phyloP scores from a whole-genome alignment of 192 early-diverging fungal genomes.

The Entomortierella chlamydospora region DNA sequence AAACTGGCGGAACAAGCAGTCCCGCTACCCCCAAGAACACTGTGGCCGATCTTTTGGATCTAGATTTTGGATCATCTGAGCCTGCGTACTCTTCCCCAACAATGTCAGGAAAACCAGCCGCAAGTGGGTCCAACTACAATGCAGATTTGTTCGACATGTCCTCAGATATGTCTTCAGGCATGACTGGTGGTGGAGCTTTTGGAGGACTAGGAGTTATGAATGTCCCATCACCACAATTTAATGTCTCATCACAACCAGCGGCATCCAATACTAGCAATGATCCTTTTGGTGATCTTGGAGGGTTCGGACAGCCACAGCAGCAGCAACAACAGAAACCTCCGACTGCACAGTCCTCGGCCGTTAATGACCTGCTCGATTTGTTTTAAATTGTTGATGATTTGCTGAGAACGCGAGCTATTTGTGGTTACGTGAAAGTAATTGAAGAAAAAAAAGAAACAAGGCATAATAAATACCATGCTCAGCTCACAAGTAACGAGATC shows the following conservation, averaged over 20 bases:
- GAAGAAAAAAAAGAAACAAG: neutral
- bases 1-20: conserved; percentile 25
- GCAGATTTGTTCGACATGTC: conserved; percentile 56
- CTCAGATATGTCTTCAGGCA: conserved; percentile 32
- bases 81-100: conserved; percentile 22
- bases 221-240: neutral
- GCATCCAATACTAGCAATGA: conserved; percentile 1
- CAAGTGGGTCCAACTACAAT: conserved; percentile 28
- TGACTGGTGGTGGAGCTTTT: conserved; percentile 15
- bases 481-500: neutral
- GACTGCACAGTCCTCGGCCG: conserved; percentile 28
- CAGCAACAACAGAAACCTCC: conserved; percentile 19
- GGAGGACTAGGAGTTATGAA: conserved; percentile 8
- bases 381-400: too few relatives aligned
- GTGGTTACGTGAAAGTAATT: too few relatives aligned
- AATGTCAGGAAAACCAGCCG: conserved; percentile 13
- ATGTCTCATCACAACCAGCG: neutral
- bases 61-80: conserved; percentile 74
- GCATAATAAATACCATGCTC: neutral
- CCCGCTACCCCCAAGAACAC: conserved; percentile 66
- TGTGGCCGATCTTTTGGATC: conserved; percentile 77
- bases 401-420: too few relatives aligned
- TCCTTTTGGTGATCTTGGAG: conserved; percentile 38
- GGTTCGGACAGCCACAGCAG: conserved; percentile 43
- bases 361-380: conserved; percentile 38